Evolutionary conservation across 495 filamentous ascomycete genomes (phyloP), one percentile per base, ranked within the genome.

Genomic region (Xylaria longipes): DNA sequence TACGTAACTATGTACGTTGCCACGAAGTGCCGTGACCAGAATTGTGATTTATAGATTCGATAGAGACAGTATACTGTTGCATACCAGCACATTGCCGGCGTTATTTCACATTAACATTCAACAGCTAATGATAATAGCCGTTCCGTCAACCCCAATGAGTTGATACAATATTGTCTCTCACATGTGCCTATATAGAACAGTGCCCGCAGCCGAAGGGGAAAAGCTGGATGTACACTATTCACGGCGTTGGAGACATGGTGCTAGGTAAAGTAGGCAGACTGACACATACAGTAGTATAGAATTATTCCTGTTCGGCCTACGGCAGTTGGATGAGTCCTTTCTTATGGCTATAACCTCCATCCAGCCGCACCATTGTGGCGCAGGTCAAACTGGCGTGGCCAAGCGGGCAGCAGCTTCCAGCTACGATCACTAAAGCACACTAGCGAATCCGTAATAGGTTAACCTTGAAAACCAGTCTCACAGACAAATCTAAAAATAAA

Each of bases 401-500:
- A 37, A 66, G 43, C 35, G 54, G 14, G 54, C 27, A n/a, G 22
- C 48, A 52, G 12, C 48, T 25, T 45, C 39, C 11, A 27, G 39
- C 60, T 45, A 17, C 39, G 33, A 29, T 45, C 45, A 17, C 63
- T 37, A 6, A 6, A 50, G 15, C 27, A 52, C 12, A 37, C 11
- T 33, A 3, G 11, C 20, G 6, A n/a, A 2, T 37, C 43, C 63
- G 43, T 35, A 65, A 48, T 37, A 52, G 27, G 60, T 43, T 41
- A 65, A 17, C 0, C 17, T 14, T 4, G 14, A 39, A 60, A 37
- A 20, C 7, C 5, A 43, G 41, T n/a, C 62, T 50, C 12, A 45
- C 60, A 50, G 27, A 8, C 11, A 35, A 15, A 17, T 66, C 63
- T 66, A 66, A 66, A 66, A 66, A 66, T 66, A 66, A 66, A 66